A percentile compares a stretch with the other conserved stretches of the same genome.
Conservation (phyloP, 1,284 basidiomycete species). For the Ganoderma sinense region DNA sequence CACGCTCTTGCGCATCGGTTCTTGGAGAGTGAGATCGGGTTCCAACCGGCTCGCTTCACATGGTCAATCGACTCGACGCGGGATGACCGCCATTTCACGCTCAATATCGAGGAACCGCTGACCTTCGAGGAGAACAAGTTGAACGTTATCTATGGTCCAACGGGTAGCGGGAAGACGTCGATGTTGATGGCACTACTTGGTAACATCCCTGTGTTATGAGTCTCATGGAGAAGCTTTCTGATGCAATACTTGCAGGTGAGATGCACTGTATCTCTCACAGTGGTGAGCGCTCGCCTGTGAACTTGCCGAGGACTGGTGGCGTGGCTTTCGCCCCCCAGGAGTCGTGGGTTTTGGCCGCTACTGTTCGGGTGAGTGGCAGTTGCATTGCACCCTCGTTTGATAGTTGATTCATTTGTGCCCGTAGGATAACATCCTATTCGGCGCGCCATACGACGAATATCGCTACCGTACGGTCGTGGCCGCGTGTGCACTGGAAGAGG, state of each 20-base stretch:
- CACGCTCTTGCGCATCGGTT: not conserved
- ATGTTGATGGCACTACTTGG: slow-evolving; percentile 63
- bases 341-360: slow-evolving; percentile 71
- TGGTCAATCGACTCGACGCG: slow-evolving; percentile 39
- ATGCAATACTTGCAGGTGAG: slow-evolving; percentile 45
- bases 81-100: slow-evolving; percentile 47
- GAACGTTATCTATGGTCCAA: slow-evolving; percentile 71
- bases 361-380: slow-evolving; percentile 43
- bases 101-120: slow-evolving; percentile 57
- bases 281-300: slow-evolving; percentile 62
- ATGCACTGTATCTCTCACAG: slow-evolving; percentile 63
- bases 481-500: slow-evolving; percentile 37
- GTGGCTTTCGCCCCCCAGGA: slow-evolving; percentile 80
- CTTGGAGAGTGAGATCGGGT: slow-evolving; percentile 40
- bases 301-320: slow-evolving; percentile 61
- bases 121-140: slow-evolving; percentile 62
- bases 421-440: slow-evolving; percentile 54
- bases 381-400: not conserved
- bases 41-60: slow-evolving; percentile 47
- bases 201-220: not conserved
- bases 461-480: slow-evolving; percentile 47
- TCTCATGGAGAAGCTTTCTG: not conserved
- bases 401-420: not conserved
- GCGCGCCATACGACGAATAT: slow-evolving; percentile 48
- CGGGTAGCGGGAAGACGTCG: slow-evolving; percentile 59